Evolutionary conservation across 2,329 filamentous ascomycete species (phyloP), one percentile per base, ranked within the genome.

Genomic region (Thelonectria blattea): DNA sequence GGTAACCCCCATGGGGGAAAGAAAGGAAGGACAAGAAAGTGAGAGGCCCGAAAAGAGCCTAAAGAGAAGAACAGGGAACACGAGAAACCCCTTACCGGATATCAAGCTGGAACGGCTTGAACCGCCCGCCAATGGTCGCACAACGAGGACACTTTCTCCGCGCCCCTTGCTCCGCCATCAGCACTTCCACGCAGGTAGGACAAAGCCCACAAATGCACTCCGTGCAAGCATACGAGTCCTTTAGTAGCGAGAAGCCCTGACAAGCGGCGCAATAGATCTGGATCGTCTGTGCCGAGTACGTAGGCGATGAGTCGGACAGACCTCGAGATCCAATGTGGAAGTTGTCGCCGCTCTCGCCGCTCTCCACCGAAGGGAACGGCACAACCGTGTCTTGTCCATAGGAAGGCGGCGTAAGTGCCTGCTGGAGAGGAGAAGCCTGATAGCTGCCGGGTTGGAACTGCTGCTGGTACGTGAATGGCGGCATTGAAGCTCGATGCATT

Each of bases 161-260:
- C 12, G 90, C 90, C 52, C 90, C 88, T 73, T 92, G 89, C 73
- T 92, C 90, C 68, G 85, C 86, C 77, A 92, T 88, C 56, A 94
- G 81, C 34, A 91, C 87, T 70, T 93, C 90, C 59, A 97, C 92
- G 71, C 94, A 98, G 60, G 92, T 88, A 65, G 89, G 87, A 76
- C 95, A 98, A 51, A 98, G 85, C 15, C 93, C 94, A 74, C 92
- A 96, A 65, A 98, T 96, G 75, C 95, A 98, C 76, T 97, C 93
- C 1, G 93, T 97, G 75, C 94, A 98, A 20, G 94, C 94, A 72
- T 93, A 97, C 34, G 92, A 95, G 70, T 94, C 91, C 71, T 88
- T 89, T 24, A 98, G 80, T 11, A 89, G 80, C 52, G 90, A 93
- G 17, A 93, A 82, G 39, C 89, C 87, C 65, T 91, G 88, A 73